These are phyloP conservation scores for Phytophthora sansomeana DNA, from an alignment of 352 stramenopile species.

Conservation along the genomic window DNA sequence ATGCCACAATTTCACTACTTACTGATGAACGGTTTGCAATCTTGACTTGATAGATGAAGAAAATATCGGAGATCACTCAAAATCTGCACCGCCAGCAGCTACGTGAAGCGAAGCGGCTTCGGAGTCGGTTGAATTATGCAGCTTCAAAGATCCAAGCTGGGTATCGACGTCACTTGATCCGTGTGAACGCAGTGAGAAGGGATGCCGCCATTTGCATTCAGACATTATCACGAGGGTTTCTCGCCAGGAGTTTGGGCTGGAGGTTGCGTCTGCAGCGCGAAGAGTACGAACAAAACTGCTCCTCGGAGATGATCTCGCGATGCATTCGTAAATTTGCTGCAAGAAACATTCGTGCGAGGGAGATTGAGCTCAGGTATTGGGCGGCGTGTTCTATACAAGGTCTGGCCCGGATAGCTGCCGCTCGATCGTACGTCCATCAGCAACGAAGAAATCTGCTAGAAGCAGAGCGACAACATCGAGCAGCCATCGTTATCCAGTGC, in stretches of 20 bases:
- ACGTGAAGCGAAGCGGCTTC: conserved; percentile 71
- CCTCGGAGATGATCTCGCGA: conserved; percentile 50
- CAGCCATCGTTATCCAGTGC: conserved; percentile 64
- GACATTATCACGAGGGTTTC: conserved; percentile 44
- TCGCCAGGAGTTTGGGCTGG: conserved; percentile 30
- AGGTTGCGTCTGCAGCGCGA: conserved; percentile 30
- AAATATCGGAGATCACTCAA: conserved; percentile 76
- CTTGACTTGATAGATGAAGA: conserved; percentile 63
- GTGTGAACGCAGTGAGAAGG: conserved; percentile 20
- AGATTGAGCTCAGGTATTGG: conserved; percentile 39
- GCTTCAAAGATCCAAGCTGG: conserved; percentile 58
- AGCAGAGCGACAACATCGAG: conserved; percentile 27
- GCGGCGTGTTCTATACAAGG: conserved; percentile 61
- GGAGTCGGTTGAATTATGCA: conserved; percentile 57
- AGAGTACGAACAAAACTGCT: conserved; percentile 24
- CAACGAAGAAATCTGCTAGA: conserved; percentile 17
- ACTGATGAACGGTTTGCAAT: conserved; percentile 1
- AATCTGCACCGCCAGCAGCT: conserved; percentile 71
- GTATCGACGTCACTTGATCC: conserved; percentile 40
- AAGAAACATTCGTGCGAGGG: conserved; percentile 32
- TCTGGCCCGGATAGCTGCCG: conserved; percentile 40
- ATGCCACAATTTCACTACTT: not conserved
- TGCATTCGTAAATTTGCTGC: conserved; percentile 45
- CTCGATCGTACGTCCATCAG: conserved; percentile 19
- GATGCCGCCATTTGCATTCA: conserved; percentile 57